A percentile compares a stretch with the other conserved stretches of the same genome.
Evolutionary conservation across 345 rosid genomes (phyloP).

Genomic region (Noccaea caerulescens): DNA sequence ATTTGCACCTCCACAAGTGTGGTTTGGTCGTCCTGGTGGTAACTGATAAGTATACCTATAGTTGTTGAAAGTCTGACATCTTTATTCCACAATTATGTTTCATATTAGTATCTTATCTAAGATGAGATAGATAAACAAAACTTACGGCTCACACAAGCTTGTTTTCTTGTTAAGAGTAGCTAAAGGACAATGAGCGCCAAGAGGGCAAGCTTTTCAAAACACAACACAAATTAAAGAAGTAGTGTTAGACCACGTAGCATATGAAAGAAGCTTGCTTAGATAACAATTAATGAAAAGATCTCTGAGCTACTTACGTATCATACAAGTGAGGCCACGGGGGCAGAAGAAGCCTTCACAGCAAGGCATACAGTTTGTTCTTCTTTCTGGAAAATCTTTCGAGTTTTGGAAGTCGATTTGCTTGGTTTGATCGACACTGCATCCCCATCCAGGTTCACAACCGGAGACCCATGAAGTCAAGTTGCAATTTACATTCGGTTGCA

Average conservation of each 20-base stretch:
- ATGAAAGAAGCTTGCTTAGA: background rate
- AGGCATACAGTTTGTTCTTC: constrained; percentile 64
- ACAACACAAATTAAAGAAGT: background rate
- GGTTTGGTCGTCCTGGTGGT: constrained; percentile 71
- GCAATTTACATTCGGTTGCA: constrained; percentile 76
- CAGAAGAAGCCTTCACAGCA: constrained; percentile 97
- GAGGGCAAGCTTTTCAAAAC: constrained; percentile 42
- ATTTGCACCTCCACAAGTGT: constrained; percentile 95
- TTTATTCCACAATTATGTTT: background rate
- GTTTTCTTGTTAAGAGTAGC: constrained; percentile 38
- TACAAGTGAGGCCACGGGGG: constrained; percentile 90
- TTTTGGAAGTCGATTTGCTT: constrained; percentile 59
- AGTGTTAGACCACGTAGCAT: background rate
- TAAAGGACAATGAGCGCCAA: constrained; percentile 44
- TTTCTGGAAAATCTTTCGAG: constrained; percentile 59
- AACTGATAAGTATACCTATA: constrained; percentile 83
- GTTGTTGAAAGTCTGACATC: constrained; percentile 23
- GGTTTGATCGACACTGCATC: constrained; percentile 59
- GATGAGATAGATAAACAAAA: background rate
- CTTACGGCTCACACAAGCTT: constrained; percentile 47
- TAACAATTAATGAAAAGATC: no score
- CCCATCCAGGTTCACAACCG: constrained; percentile 99
- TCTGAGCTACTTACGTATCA: constrained; percentile 75
- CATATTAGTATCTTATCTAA: background rate
- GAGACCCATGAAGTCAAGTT: constrained; percentile 81